Percentiles rank a stretch among this genome's conserved stretches.
phyloP scores from a whole-genome alignment of 441 rosid genomes.

The Rhodomyrtus psidioides region DNA sequence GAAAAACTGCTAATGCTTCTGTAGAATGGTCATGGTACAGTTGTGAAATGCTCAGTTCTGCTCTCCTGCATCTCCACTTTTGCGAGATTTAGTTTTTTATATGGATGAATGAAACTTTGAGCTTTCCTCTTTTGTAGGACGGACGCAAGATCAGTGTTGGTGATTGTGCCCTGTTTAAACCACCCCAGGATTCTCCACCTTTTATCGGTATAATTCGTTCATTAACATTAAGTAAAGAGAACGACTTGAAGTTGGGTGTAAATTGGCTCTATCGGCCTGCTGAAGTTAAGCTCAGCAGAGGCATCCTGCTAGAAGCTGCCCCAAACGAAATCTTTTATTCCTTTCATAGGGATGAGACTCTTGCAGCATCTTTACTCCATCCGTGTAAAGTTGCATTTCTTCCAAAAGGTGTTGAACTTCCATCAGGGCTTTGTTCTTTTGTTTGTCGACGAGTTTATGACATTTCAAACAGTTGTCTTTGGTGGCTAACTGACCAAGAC shows the following conservation, averaged over 20 bases:
- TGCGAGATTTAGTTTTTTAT: neutral
- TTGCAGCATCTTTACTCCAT: conserved; percentile 77
- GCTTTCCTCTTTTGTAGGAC: conserved; percentile 35
- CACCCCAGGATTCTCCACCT: conserved; percentile 68
- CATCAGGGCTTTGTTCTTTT: conserved; percentile 69
- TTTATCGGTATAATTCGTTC: conserved; percentile 72
- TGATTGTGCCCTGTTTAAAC: conserved; percentile 88
- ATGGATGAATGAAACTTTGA: neutral
- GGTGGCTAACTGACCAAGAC: conserved; percentile 96
- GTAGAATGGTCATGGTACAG: neutral
- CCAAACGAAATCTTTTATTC: conserved; percentile 92
- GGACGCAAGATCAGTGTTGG: conserved; percentile 81
- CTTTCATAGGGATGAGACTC: conserved; percentile 87
- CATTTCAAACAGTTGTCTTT: conserved; percentile 55
- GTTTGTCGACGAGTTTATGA: conserved; percentile 88
- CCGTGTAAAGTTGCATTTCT: conserved; percentile 90
- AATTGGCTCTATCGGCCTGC: conserved; percentile 86
- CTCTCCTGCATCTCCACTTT: neutral
- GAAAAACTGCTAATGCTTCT: neutral
- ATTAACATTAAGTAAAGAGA: conserved; percentile 38
- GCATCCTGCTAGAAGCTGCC: conserved; percentile 71
- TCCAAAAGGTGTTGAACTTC: conserved; percentile 69
- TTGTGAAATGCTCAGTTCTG: neutral
- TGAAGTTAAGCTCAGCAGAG: conserved; percentile 86
- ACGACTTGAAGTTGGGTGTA: conserved; percentile 44